A percentile compares a stretch with the other conserved stretches of the same genome.
These are phyloP conservation scores for Gentiana macrophylla DNA, from an alignment of 257 asterid species.

Conservation along the genomic window DNA sequence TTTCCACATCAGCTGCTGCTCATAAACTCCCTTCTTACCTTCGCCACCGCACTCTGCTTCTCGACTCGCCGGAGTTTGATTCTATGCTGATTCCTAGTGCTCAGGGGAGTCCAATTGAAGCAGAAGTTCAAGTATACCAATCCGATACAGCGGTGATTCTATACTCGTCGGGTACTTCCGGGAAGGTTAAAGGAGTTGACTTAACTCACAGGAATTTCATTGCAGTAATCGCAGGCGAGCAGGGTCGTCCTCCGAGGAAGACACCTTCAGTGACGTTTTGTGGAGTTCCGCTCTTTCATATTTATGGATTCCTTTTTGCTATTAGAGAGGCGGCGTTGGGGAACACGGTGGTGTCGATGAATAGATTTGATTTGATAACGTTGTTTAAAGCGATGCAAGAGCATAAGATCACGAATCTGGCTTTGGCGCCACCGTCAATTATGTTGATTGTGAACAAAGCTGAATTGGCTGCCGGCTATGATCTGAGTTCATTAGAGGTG, in stretches of 20 bases:
- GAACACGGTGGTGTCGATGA: conserved; percentile 46
- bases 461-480: conserved; percentile 15
- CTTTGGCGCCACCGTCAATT: conserved; percentile 45
- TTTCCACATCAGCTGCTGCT: background rate
- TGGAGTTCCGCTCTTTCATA: conserved; percentile 40
- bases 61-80: conserved; percentile 11
- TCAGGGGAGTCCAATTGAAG: background rate
- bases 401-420: conserved; percentile 30
- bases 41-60: background rate
- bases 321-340: conserved; percentile 37
- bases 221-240: conserved; percentile 14
- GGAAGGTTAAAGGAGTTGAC: conserved; percentile 44
- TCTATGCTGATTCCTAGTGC: background rate
- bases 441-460: conserved; percentile 38
- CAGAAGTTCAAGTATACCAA: conserved; percentile 10
- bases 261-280: conserved; percentile 24
- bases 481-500: conserved; percentile 36
- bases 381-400: conserved; percentile 43
- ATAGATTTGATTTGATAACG: conserved; percentile 31
- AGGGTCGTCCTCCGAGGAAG: conserved; percentile 11
- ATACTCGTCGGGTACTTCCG: conserved; percentile 65
- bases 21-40: conserved; percentile 12
- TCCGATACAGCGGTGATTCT: conserved; percentile 46
- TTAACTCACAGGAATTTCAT: conserved; percentile 46
- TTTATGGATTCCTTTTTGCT: conserved; percentile 28